Base-by-base conservation (phyloP, 2,329 filamentous ascomycete species). In the Xylariales sp. region DNA sequence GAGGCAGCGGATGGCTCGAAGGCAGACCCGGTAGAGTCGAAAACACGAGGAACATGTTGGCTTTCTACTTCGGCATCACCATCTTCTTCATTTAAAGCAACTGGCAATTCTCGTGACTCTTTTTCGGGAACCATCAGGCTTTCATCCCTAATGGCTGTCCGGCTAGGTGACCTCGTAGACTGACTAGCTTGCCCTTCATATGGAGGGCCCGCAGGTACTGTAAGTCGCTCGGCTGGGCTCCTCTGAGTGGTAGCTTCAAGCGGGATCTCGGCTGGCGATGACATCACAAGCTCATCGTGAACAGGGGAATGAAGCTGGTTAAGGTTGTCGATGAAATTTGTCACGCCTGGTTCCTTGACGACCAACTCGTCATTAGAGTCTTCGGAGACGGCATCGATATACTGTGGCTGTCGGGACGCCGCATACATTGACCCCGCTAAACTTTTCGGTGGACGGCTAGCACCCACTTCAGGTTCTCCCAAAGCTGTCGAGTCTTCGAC, bases 381-480 rank as follows among this genome's bases (percentile, higher is more conserved):
- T 45, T 68, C 62, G 5, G 62, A 50, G 6, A 62, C 32, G 36
- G 52, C 55, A 53, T 68, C 57, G 45, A 68, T 55, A 41, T 57
- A 55, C 43, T 45, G 57, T 14, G 18, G 46, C 3, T 50, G 52
- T 16, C 1, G 34, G 3, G 16, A 36, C 9, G 53, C n/a, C 2
- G 23, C 28, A 34, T 45, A 23, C 8, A 6, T 30, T 18, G 41
- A n/a, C 14, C 18, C 43, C 12, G 12, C 16, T 16, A 14, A 23
- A 34, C n/a, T 36, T 59, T 59, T 34, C 10, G 48, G 18, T 14
- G 18, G 8, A 43, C 36, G 12, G 34, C 14, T 14, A 56, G 18
- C 18, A 56, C 32, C 43, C 41, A 30, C 3, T 49, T 14, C 23
- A 32, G 30, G 41, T 3, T 49, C 50, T 30, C 6, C 0, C 45